phyloP scores from a whole-genome alignment of 2,329 filamentous ascomycete genomes.

The Lachnellula subtilissima region DNA sequence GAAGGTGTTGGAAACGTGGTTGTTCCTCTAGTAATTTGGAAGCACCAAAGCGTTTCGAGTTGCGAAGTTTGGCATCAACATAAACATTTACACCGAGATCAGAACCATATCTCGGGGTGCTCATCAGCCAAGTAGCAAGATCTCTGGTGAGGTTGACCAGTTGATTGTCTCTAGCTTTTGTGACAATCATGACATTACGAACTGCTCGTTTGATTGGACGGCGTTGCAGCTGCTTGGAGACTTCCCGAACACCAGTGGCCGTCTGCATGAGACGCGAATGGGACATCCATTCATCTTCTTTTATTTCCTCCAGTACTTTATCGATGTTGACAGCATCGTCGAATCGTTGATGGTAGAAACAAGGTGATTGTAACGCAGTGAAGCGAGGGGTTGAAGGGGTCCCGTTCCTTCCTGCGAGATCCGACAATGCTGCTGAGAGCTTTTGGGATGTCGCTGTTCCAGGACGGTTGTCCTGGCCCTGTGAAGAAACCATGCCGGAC shows the following conservation, averaged over 20 bases:
- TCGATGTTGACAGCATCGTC: conserved; percentile 94
- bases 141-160: conserved; percentile 86
- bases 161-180: conserved; percentile 92
- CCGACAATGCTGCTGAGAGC: conserved; percentile 55
- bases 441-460: conserved; percentile 45
- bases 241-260: conserved; percentile 88
- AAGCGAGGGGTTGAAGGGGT: conserved; percentile 43
- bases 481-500: conserved; percentile 52
- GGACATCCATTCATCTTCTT: conserved; percentile 81
- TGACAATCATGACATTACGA: conserved; percentile 95
- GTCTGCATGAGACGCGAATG: conserved; percentile 94
- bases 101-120: conserved; percentile 82
- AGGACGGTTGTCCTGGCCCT: conserved; percentile 27
- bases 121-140: conserved; percentile 80
- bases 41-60: conserved; percentile 82
- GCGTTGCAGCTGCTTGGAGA: conserved; percentile 90
- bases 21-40: conserved; percentile 68
- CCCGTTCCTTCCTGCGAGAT: conserved; percentile 37
- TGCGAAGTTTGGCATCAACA: conserved; percentile 90
- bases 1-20: conserved; percentile 72
- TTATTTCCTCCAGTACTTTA: conserved; percentile 91
- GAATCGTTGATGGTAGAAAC: conserved; percentile 96
- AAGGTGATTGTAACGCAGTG: conserved; percentile 78
- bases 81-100: conserved; percentile 94
- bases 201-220: conserved; percentile 89